Base-by-base conservation (phyloP, 768 basidiomycete species). In the Trametes villosa region DNA sequence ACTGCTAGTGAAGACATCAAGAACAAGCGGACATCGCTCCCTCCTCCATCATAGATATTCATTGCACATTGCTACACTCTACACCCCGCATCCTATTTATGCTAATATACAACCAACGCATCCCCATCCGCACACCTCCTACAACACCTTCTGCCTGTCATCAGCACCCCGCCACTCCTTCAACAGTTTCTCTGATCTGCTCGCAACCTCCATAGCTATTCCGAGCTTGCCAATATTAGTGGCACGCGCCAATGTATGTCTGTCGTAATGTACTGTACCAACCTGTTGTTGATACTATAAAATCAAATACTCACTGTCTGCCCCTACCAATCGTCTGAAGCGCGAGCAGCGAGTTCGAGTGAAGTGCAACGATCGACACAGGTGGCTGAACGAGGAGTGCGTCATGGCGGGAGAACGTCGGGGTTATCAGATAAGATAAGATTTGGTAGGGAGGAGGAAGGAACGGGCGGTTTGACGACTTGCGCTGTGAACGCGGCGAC, bases 401-500 rank as follows among this genome's bases (percentile, higher is more conserved):
- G 29, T 18, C 15, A 48, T 6, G 9, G 4, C 27, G 52, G 40
- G 26, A 22, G 17, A n/a, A 17, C 30, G 38, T 53, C 29, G 22
- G 54, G 20, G 47, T 40, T 57, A 57, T 57, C 56, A 26, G 58
- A 63, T 63, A 58, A 63, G 61, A 63, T 63, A 26, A 63, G 61
- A 63, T 63, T 27, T 4, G 27, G 17, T 5, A 4, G 20, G 3
- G 41, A 2, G 47, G 30, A 17, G 7, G 42, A 27, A 29, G 40
- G 20, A 11, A 24, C 26, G 24, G 49, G 24, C 44, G 51, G 11
- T n/a, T 33, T 51, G 49, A 38, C 41, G 27, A 31, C 42, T 56
- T 53, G 48, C 34, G 57, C 56, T 59, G 57, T 52, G 57, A 56
- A 64, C 59, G 55, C 63, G 55, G 56, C 42, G 47, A 33, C 36